phyloP scores from a whole-genome alignment of 2,329 filamentous ascomycete species.

The Beauveria asiatica region DNA sequence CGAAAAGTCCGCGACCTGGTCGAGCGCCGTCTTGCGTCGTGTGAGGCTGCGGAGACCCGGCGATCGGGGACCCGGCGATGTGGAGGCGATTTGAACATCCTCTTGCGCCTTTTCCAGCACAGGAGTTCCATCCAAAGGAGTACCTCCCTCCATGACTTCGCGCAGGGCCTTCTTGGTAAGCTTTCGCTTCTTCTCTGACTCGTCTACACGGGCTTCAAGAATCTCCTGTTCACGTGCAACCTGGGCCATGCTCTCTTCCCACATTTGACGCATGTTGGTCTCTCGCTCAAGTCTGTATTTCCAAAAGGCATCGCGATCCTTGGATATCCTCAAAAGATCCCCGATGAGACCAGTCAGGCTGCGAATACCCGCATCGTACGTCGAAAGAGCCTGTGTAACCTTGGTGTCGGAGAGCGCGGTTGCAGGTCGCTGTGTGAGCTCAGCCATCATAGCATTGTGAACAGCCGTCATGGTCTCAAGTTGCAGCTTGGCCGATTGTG shows the following conservation, averaged over 20 bases:
- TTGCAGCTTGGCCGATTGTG: slow-evolving; percentile 87
- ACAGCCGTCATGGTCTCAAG: slow-evolving; percentile 84
- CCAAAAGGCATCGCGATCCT: slow-evolving; percentile 93
- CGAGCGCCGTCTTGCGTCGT: slow-evolving; percentile 57
- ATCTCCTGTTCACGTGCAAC: slow-evolving; percentile 93
- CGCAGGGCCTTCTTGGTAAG: slow-evolving; percentile 82
- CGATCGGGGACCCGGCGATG: neutral
- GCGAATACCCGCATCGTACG: slow-evolving; percentile 83
- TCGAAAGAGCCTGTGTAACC: slow-evolving; percentile 67
- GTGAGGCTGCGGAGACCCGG: slow-evolving; percentile 24
- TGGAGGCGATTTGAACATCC: slow-evolving; percentile 21
- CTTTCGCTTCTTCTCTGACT: slow-evolving; percentile 83
- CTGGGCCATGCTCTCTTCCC: slow-evolving; percentile 98
- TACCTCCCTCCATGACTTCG: slow-evolving; percentile 62
- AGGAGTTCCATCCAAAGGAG: slow-evolving; percentile 25
- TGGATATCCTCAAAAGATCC: slow-evolving; percentile 83
- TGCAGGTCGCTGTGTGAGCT: slow-evolving; percentile 57
- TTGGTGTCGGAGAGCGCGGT: slow-evolving; percentile 68
- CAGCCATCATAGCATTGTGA: slow-evolving; percentile 67
- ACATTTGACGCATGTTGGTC: slow-evolving; percentile 84
- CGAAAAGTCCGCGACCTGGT: slow-evolving; percentile 64
- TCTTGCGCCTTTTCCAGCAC: slow-evolving; percentile 22
- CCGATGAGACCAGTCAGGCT: slow-evolving; percentile 79
- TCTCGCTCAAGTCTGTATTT: slow-evolving; percentile 90
- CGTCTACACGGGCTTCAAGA: slow-evolving; percentile 76